Evolutionary conservation across 352 stramenopile species (phyloP).

Genomic region (Phytophthora quininea): DNA sequence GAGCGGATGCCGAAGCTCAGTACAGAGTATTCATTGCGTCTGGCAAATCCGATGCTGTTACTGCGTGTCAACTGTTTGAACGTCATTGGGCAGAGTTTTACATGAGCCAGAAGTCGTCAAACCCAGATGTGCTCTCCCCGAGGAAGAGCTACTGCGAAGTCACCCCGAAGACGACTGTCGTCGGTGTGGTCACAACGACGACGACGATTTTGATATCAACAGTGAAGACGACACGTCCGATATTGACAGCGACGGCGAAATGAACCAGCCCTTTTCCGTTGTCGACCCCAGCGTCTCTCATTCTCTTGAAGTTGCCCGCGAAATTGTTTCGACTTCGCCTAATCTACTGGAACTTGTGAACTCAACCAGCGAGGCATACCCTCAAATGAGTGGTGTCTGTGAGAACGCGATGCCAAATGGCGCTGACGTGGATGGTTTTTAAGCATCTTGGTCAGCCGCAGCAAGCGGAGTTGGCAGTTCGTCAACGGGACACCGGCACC

Average conservation of each 20-base stretch:
- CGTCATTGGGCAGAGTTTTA: constrained; percentile 3
- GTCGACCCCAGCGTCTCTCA: background rate
- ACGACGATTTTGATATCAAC: background rate
- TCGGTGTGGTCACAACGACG: background rate
- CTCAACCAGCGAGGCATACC: background rate
- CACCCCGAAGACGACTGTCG: background rate
- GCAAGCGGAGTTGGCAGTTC: background rate
- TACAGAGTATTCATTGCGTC: background rate
- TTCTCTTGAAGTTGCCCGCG: background rate
- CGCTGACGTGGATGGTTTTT: background rate
- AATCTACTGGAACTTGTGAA: background rate
- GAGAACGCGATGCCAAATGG: background rate
- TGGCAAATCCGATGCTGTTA: background rate
- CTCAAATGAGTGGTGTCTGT: background rate
- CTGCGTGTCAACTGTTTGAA: background rate
- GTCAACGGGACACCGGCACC: background rate
- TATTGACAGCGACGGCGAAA: background rate
- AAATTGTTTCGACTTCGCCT: background rate
- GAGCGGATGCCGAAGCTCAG: background rate
- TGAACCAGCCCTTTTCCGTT: background rate
- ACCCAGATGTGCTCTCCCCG: background rate
- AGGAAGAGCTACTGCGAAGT: constrained; percentile 1
- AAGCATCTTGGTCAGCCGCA: background rate
- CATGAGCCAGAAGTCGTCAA: background rate
- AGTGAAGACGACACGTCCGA: background rate